Evolutionary conservation across 495 filamentous ascomycete genomes (phyloP), one percentile per base, ranked within the genome.

Genomic region (Penicillium parvum): DNA sequence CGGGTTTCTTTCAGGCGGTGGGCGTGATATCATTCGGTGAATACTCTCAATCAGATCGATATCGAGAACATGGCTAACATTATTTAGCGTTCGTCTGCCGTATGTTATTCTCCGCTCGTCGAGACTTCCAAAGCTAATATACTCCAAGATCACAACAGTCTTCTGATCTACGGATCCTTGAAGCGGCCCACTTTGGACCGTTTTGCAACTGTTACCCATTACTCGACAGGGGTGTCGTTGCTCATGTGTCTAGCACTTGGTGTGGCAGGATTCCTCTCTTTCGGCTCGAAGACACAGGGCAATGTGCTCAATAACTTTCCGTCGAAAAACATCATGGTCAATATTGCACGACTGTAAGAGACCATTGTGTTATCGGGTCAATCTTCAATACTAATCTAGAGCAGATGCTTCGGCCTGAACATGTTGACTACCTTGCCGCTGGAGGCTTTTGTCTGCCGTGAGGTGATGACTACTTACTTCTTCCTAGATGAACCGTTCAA

Each of bases 281-380:
- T 98, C 49, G 90, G 94, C 39, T 86, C 90, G 55, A 81, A 84
- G 45, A 97, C 92, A 1, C 71, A 88, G 54, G 92, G 92, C 42
- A 97, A 98, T 60, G 88, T 98, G 27, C 81, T 98, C 41, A 98
- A 98, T 68, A 98, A 98, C 66, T 96, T 98, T 60, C 88, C 92
- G 3, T 72, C 78, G 6, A 78, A 89, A 57, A 96, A 95, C 62
- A 76, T 82, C 45, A 79, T 97, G 77, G 86, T 96, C 50, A 98
- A 96, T 61, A 79, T 97, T 40, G 92, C 92, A 29, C 80, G 92
- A 53, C 72, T 98, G 79, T 84, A 69, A 53, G 76, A 53, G 3
- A 7, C 5, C 3, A 22, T 22, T 34, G 7, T 20, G 9, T 15
- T 12, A 20, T 4, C 16, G 23, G 22, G 18, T 12, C 20, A 8